Evolutionary conservation across 2,329 filamentous ascomycete species (phyloP).

Genomic region (Trichoderma arundinaceum): DNA sequence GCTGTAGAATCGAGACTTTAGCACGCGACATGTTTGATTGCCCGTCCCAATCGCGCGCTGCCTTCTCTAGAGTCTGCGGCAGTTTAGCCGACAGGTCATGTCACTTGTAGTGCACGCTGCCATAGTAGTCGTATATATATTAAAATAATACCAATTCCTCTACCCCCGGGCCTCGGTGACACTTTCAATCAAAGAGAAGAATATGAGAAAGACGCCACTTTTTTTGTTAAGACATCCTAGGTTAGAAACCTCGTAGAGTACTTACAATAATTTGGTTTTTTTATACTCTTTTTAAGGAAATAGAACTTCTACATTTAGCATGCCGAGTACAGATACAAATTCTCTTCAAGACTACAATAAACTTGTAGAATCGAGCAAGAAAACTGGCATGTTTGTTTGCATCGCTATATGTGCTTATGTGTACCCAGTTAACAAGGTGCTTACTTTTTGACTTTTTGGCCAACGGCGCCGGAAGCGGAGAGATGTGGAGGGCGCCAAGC

Average conservation of each 20-base stretch:
- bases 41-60: slow-evolving; percentile 3
- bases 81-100: slow-evolving; percentile 6
- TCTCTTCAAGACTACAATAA: too few species aligned
- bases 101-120: neutral
- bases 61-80: neutral
- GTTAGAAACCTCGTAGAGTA: slow-evolving; percentile 1
- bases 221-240: slow-evolving; percentile 2
- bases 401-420: neutral
- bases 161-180: neutral
- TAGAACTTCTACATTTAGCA: slow-evolving; percentile 4
- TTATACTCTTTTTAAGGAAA: slow-evolving; percentile 1
- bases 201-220: neutral
- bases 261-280: slow-evolving; percentile 2
- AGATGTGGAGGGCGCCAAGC: too few species aligned
- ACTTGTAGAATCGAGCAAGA: neutral
- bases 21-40: slow-evolving; percentile 6
- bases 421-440: too few species aligned
- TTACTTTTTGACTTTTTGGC: too few species aligned
- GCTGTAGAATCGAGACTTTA: neutral
- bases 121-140: slow-evolving; percentile 13
- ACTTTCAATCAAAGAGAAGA: neutral
- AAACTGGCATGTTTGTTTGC: neutral
- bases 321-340: slow-evolving; percentile 3
- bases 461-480: too few species aligned
- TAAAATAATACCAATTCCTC: neutral